A percentile compares a stretch with the other conserved stretches of the same genome.
phyloP scores from a whole-genome alignment of 2,329 filamentous ascomycete genomes.

The Nothophoma quercina region DNA sequence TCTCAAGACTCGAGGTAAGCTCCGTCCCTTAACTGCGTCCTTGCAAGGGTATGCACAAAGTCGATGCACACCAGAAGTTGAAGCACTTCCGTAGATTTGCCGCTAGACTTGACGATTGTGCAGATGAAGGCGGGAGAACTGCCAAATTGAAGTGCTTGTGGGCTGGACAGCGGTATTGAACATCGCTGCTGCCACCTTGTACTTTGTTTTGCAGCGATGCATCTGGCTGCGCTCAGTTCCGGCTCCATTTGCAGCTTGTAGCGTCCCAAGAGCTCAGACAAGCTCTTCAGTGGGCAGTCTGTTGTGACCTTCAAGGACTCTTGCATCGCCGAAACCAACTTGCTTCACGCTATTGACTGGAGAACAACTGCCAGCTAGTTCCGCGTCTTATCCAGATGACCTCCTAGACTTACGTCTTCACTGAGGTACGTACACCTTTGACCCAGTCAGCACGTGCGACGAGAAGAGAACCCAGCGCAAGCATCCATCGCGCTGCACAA shows the following conservation, averaged over 20 bases:
- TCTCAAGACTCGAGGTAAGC: constrained; percentile 9
- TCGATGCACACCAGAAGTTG: constrained; percentile 9
- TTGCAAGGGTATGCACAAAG: constrained; percentile 4
- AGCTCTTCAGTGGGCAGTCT: constrained; percentile 18
- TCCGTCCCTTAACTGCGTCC: not conserved
- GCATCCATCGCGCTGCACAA: constrained; percentile 27
- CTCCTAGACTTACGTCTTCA: constrained; percentile 11
- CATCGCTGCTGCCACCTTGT: constrained; percentile 10
- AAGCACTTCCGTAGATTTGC: constrained; percentile 19
- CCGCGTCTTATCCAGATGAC: constrained; percentile 3
- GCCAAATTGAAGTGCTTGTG: constrained; percentile 1
- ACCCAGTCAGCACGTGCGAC: constrained; percentile 28
- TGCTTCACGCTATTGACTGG: not conserved
- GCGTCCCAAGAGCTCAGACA: constrained; percentile 12
- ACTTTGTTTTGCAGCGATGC: constrained; percentile 21
- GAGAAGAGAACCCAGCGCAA: constrained; percentile 28
- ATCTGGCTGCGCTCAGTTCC: constrained; percentile 11
- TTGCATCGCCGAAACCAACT: not conserved
- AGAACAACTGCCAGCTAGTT: not conserved
- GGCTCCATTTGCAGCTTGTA: not conserved
- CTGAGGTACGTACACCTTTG: constrained; percentile 20
- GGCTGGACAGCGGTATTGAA: not conserved
- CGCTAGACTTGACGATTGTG: constrained; percentile 21
- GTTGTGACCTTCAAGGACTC: not conserved
- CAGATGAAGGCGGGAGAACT: constrained; percentile 19